Base-by-base conservation (phyloP, 2,329 filamentous ascomycete species). In the Botryotinia narcissicola region DNA sequence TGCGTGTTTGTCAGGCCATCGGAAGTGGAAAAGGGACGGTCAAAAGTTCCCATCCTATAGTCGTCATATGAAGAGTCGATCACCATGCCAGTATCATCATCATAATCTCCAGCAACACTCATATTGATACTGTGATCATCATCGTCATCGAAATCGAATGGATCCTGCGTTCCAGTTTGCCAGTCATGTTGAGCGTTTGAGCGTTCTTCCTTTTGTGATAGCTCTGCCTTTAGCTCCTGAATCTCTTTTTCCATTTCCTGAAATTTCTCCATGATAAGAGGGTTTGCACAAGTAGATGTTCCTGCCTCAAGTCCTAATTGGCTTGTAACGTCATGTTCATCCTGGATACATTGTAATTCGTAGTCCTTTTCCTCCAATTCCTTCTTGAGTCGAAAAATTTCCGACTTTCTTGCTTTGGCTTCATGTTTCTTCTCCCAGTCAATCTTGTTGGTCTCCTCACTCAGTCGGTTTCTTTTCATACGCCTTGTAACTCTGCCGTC, bases 401-500 rank as follows among this genome's bases (percentile, higher is more conserved):
- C 87, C 0, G 81, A 82, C 61, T 82, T 82, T 16, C 84, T 81
- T 44, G 83, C 80, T 70, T 80, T 81, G 0, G 81, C 81, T 60
- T 82, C 81, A 25, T 80, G 82, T 61, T 81, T 83, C 78, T 85
- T 87, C 73, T 87, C 85, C 12, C 82, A 81, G 12, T 85, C 82
- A 71, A 89, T 85, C 20, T 80, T 79, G 78, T 89, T 87, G 81
- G 89, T 86, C 81, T 90, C 86, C 75, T 88, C 88, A 75, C 87
- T 89, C 8, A 90, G 78, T 5, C 87, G 84, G 75, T 87, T 87
- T 69, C 89, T 85, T 12, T 87, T 84, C 54, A 88, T 83, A 29
- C 88, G 85, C 8, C 89, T 85, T 81, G 89, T 86, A 63, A 89
- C 83, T 22, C 89, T 85, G 10, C 87, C 87, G 59, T 89, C 86